phyloP scores from a whole-genome alignment of 1,284 basidiomycete genomes.

The Peniophora sp. region DNA sequence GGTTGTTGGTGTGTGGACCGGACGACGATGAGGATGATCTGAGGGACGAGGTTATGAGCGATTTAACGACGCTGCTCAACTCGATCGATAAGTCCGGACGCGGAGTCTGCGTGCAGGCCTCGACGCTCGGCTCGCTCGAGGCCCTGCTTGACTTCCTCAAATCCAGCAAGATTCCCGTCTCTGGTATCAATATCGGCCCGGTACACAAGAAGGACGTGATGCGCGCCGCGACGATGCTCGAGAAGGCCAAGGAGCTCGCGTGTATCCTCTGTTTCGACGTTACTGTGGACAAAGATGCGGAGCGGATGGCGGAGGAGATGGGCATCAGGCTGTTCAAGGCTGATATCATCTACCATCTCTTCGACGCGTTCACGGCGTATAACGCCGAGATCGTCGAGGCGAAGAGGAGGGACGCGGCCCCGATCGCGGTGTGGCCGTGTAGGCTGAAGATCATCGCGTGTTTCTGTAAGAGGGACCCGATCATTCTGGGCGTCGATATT shows the following conservation, averaged over 20 bases:
- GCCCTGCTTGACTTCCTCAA: conserved; percentile 96
- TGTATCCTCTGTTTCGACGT: conserved; percentile 98
- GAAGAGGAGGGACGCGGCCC: conserved; percentile 88
- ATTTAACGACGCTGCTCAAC: conserved; percentile 84
- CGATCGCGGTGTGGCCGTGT: conserved; percentile 96
- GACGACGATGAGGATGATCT: conserved; percentile 96
- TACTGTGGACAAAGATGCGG: conserved; percentile 86
- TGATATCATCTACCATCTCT: conserved; percentile 98
- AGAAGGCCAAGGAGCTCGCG: conserved; percentile 93
- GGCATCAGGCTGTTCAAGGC: conserved; percentile 94
- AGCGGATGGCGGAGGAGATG: conserved; percentile 86
- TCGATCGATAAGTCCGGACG: conserved; percentile 93
- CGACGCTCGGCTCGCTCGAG: conserved; percentile 95
- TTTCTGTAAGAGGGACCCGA: conserved; percentile 96
- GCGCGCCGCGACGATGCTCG: conserved; percentile 90
- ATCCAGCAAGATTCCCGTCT: conserved; percentile 93
- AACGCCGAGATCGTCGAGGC: conserved; percentile 89
- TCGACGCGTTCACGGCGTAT: conserved; percentile 97
- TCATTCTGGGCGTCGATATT: conserved; percentile 97
- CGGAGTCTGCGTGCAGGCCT: conserved; percentile 97
- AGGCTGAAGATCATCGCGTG: conserved; percentile 87
- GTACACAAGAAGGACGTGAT: conserved; percentile 96
- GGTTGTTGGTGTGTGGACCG: conserved; percentile 84
- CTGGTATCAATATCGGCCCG: conserved; percentile 96
- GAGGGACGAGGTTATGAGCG: conserved; percentile 94